Evolutionary conservation across 2,329 filamentous ascomycete genomes (phyloP).

Genomic region (Nemania bipapillata): DNA sequence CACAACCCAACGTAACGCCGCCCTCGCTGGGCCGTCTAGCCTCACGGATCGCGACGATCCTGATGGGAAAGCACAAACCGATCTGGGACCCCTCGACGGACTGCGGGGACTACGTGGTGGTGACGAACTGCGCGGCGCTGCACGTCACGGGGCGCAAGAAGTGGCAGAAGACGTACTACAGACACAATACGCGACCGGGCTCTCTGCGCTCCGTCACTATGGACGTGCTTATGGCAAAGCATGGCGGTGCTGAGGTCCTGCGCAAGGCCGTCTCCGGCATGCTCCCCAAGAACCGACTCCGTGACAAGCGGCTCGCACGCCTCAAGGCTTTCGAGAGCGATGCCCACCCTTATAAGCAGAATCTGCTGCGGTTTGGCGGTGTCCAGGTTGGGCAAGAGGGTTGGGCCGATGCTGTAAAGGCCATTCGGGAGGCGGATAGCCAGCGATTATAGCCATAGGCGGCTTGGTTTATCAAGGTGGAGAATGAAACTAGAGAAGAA

Average conservation of each 20-base stretch:
- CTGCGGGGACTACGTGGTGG: constrained; percentile 98
- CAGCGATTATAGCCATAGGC: constrained; percentile 59
- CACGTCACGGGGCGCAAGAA: constrained; percentile 92
- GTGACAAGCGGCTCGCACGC: constrained; percentile 85
- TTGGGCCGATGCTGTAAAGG: constrained; percentile 64
- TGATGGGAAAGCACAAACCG: constrained; percentile 99
- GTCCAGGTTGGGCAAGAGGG: constrained; percentile 64
- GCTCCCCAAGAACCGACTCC: constrained; percentile 94
- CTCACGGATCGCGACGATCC: constrained; percentile 82
- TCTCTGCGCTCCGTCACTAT: constrained; percentile 88
- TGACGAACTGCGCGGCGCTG: constrained; percentile 86
- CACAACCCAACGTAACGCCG: constrained; percentile 66
- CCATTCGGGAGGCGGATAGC: constrained; percentile 62
- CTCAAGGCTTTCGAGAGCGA: constrained; percentile 97
- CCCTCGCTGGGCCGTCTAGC: constrained; percentile 91
- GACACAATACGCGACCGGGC: constrained; percentile 90
- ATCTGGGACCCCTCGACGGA: constrained; percentile 97
- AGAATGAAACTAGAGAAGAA: background rate
- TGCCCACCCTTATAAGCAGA: constrained; percentile 89
- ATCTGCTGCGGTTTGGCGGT: constrained; percentile 78
- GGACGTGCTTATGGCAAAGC: constrained; percentile 93
- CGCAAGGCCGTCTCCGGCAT: constrained; percentile 94
- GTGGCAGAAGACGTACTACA: constrained; percentile 94
- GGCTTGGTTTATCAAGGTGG: background rate
- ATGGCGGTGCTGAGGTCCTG: constrained; percentile 90